Evolutionary conservation across 1,139 yeast genomes (phyloP).

Genomic region (Geotrichum phurueaensis): DNA sequence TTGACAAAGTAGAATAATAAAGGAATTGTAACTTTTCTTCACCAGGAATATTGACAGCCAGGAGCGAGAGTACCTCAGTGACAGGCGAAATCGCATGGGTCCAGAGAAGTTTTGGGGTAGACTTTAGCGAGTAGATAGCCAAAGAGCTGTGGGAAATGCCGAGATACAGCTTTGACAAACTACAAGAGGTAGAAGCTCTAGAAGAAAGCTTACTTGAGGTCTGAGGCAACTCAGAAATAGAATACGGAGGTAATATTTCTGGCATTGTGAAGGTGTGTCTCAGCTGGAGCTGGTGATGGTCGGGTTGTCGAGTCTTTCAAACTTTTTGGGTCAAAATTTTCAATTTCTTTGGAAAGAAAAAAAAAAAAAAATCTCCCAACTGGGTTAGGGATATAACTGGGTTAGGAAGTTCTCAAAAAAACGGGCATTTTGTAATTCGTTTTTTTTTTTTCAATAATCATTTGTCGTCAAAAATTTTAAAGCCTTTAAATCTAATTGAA

Average conservation of each 20-base stretch:
- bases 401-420: not conserved
- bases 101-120: slow-evolving; percentile 76
- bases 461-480: not conserved
- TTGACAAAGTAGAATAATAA: slow-evolving; percentile 13
- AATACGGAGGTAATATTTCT: slow-evolving; percentile 33
- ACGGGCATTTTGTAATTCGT: not conserved
- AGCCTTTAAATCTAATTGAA: not conserved
- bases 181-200: slow-evolving; percentile 20
- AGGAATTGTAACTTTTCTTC: slow-evolving; percentile 8
- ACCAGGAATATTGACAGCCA: slow-evolving; percentile 20
- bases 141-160: slow-evolving; percentile 76
- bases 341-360: slow-evolving; percentile 4
- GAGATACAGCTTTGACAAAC: slow-evolving; percentile 35
- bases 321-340: not conserved
- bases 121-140: slow-evolving; percentile 64
- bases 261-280: slow-evolving; percentile 25
- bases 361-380: slow-evolving; percentile 3
- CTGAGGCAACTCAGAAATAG: slow-evolving; percentile 31
- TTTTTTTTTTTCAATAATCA: not conserved
- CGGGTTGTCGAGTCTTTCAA: not conserved
- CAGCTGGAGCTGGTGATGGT: not conserved
- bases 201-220: slow-evolving; percentile 21
- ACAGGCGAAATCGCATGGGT: slow-evolving; percentile 66
- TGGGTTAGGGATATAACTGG: slow-evolving; percentile 9
- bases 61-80: slow-evolving; percentile 39